Conservation (phyloP, 2,329 filamentous ascomycete species). For the Paraphoma sp. region DNA sequence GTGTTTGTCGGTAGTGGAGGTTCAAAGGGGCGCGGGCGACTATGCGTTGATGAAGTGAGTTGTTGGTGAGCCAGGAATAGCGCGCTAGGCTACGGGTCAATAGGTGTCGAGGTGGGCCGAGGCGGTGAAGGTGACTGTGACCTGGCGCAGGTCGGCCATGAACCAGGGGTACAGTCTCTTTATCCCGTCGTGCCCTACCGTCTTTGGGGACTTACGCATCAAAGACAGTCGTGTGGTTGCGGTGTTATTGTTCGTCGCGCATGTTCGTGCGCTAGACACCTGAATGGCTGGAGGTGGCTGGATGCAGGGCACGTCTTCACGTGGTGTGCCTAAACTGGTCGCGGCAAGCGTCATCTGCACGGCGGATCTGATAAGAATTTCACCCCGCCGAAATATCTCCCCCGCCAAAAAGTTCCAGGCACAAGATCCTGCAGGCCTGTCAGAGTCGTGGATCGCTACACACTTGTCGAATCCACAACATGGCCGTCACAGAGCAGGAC, state of each 20-base stretch:
- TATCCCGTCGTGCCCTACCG: constrained; percentile 9
- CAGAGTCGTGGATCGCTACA: not conserved
- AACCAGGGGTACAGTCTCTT: constrained; percentile 14
- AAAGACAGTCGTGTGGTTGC: constrained; percentile 20
- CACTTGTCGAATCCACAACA: constrained; percentile 11
- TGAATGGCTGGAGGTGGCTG: constrained; percentile 13
- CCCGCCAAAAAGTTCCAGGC: constrained; percentile 38
- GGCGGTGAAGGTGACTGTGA: constrained; percentile 26
- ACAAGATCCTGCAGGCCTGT: constrained; percentile 8
- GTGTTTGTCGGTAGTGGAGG: not conserved
- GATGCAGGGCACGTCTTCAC: constrained; percentile 11
- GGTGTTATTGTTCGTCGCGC: constrained; percentile 24
- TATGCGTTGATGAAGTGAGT: not conserved
- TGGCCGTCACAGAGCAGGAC: constrained; percentile 36
- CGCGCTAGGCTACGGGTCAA: not conserved
- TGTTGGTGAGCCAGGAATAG: not conserved
- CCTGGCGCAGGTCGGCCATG: constrained; percentile 8
- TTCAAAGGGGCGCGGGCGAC: too few relatives aligned
- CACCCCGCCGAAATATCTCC: constrained; percentile 19
- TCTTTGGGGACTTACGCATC: constrained; percentile 8
- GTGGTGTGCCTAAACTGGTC: not conserved
- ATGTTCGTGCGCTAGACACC: constrained; percentile 2
- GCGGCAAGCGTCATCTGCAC: not conserved
- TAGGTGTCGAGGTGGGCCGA: not conserved
- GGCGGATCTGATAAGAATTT: constrained; percentile 35